Conservation (phyloP, 2,329 filamentous ascomycete genomes). For the Exophiala sideris region DNA sequence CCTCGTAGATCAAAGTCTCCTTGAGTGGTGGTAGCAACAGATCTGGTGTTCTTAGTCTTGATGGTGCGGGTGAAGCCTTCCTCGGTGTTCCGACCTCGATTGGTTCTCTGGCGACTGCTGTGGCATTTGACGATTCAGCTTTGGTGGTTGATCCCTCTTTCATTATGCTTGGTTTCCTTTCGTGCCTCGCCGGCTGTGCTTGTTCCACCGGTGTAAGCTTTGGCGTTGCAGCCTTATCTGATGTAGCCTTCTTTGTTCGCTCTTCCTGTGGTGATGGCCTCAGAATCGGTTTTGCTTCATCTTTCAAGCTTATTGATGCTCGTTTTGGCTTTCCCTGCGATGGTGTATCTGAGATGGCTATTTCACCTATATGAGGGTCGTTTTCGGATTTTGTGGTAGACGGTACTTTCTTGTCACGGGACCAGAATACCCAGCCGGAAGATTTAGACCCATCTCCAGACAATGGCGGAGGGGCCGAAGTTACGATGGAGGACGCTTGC, state of each 20-base stretch:
- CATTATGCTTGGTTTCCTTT: conserved; percentile 34
- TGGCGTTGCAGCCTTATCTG: conserved; percentile 8
- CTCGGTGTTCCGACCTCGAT: conserved; percentile 27
- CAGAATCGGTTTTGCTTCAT: conserved; percentile 7
- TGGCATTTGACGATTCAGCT: conserved; percentile 27
- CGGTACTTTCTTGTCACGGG: conserved; percentile 23
- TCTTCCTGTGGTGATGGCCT: conserved; percentile 7
- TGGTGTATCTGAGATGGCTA: conserved; percentile 27
- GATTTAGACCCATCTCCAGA: conserved; percentile 22
- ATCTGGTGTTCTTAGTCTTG: conserved; percentile 39
- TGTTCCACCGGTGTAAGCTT: conserved; percentile 2
- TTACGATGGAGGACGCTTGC: conserved; percentile 23
- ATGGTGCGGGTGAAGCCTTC: conserved; percentile 23
- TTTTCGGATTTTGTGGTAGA: conserved; percentile 12
- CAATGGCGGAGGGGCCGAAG: conserved; percentile 23
- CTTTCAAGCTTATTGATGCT: conserved; percentile 28
- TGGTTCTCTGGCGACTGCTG: conserved; percentile 24
- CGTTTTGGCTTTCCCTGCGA: conserved; percentile 30
- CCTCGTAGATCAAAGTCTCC: conserved; percentile 44
- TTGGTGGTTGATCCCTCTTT: conserved; percentile 16
- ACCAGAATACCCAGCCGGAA: conserved; percentile 32
- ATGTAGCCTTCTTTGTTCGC: conserved; percentile 8
- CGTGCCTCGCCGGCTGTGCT: conserved; percentile 19
- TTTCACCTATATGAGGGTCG: conserved; percentile 26
- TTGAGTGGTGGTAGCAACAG: conserved; percentile 48